Conservation (phyloP, 305 asterid genomes). For the Fraxinus xanthoxyloides region DNA sequence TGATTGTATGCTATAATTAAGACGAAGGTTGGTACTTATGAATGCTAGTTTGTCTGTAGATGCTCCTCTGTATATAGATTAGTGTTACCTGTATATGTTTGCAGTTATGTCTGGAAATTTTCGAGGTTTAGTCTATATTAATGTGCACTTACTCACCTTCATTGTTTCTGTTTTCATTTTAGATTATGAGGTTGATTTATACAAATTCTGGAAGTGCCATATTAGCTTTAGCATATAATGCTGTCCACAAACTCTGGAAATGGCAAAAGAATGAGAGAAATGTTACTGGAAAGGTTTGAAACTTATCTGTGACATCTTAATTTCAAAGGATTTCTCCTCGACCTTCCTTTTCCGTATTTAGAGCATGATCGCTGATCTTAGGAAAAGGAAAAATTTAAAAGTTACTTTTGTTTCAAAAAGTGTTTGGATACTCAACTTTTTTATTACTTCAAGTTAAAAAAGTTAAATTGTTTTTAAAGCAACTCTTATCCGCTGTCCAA, state of each 20-base stretch:
- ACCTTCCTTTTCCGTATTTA: neutral
- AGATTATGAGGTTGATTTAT: conserved; percentile 60
- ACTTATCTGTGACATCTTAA: neutral
- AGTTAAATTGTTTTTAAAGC: neutral
- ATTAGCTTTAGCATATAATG: conserved; percentile 61
- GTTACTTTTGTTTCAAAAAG: neutral
- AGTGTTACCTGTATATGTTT: neutral
- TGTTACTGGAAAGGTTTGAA: conserved; percentile 45
- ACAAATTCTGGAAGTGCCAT: conserved; percentile 63
- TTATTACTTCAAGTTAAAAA: neutral
- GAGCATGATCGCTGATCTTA: neutral
- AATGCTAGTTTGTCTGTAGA: neutral
- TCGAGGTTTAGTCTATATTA: neutral
- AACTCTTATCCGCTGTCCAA: neutral
- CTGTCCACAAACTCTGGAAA: conserved; percentile 76
- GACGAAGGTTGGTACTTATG: neutral
- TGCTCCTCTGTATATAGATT: neutral
- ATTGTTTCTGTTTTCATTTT: conserved; percentile 20
- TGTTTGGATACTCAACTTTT: neutral
- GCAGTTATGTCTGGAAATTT: neutral
- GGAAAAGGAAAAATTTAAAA: neutral
- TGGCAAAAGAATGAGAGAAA: conserved; percentile 55
- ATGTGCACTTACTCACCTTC: neutral
- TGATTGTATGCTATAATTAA: neutral
- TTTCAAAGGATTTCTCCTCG: neutral